phyloP scores from a whole-genome alignment of 73 alveolate genomes.

The Paramecium sexaurelia region DNA sequence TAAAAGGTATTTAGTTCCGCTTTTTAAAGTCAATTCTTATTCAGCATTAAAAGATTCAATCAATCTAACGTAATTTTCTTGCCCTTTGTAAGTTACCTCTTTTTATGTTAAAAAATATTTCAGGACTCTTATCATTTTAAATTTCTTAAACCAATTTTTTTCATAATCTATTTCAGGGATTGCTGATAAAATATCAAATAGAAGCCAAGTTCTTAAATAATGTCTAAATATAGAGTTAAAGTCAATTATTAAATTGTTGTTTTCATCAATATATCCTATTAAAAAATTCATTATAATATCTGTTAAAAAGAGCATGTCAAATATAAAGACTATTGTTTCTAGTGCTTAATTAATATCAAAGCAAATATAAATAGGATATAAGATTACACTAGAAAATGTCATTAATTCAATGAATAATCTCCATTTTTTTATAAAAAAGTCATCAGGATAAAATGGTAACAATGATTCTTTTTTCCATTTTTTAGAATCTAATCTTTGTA shows the following conservation, averaged over 20 bases:
- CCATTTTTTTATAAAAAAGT: slow-evolving; percentile 24
- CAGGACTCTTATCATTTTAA: neutral
- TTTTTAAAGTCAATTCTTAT: neutral
- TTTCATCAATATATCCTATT: neutral
- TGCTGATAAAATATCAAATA: neutral
- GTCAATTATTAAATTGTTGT: neutral
- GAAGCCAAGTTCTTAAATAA: neutral
- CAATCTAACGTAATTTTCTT: neutral
- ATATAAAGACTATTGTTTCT: neutral
- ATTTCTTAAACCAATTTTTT: neutral
- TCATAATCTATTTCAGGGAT: neutral
- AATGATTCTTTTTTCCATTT: neutral
- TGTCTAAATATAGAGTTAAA: neutral
- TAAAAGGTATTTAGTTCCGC: neutral
- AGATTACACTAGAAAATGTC: neutral
- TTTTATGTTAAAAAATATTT: neutral
- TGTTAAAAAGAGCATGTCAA: neutral
- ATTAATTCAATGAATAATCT: neutral
- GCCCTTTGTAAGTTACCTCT: neutral
- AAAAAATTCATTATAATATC: neutral
- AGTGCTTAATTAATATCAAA: neutral
- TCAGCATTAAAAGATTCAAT: neutral
- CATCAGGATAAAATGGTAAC: slow-evolving; percentile 42
- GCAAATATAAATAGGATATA: neutral
- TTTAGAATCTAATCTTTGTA: neutral